Evolutionary conservation across 371 early-diverging fungal genomes (phyloP).

Genomic region (Massospora cicadina): DNA sequence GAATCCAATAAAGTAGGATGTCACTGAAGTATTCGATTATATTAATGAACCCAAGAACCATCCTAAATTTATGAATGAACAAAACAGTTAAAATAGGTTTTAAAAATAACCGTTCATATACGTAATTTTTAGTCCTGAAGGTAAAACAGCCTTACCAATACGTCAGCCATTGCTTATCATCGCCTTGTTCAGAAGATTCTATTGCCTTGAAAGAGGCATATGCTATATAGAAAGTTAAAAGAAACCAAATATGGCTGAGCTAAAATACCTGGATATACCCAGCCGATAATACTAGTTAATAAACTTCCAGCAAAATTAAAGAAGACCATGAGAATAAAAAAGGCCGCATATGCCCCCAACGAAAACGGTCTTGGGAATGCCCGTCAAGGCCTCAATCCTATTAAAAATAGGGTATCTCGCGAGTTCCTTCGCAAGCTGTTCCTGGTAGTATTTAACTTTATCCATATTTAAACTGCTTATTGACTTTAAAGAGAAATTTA

Average conservation of each 20-base stretch:
- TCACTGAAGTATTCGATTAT: conserved; percentile 74
- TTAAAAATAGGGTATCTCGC: conserved; percentile 37
- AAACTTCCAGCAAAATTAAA: conserved; percentile 71
- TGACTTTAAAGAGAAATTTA: neutral
- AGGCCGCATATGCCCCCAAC: conserved; percentile 33
- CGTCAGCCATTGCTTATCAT: conserved; percentile 80
- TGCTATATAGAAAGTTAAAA: conserved; percentile 24
- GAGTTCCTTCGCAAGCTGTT: conserved; percentile 53
- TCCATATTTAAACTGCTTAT: conserved; percentile 24
- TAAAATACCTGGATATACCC: conserved; percentile 57
- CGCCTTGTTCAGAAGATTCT: conserved; percentile 51
- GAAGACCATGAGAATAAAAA: conserved; percentile 54
- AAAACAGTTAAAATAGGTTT: conserved; percentile 4
- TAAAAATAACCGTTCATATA: too few species aligned
- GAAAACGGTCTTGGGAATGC: conserved; percentile 68
- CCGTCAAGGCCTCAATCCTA: conserved; percentile 46
- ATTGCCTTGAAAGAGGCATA: conserved; percentile 85
- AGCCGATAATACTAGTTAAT: conserved; percentile 70
- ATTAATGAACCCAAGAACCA: conserved; percentile 69
- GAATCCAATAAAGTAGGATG: conserved; percentile 68
- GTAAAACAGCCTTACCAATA: conserved; percentile 28
- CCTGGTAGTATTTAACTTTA: conserved; percentile 23
- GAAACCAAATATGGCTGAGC: neutral
- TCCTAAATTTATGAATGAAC: too few species aligned
- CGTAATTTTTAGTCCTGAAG: neutral